Evolutionary conservation across 768 basidiomycete species (phyloP), one percentile per base, ranked within the genome.

Genomic region (Exidia glandulosa): DNA sequence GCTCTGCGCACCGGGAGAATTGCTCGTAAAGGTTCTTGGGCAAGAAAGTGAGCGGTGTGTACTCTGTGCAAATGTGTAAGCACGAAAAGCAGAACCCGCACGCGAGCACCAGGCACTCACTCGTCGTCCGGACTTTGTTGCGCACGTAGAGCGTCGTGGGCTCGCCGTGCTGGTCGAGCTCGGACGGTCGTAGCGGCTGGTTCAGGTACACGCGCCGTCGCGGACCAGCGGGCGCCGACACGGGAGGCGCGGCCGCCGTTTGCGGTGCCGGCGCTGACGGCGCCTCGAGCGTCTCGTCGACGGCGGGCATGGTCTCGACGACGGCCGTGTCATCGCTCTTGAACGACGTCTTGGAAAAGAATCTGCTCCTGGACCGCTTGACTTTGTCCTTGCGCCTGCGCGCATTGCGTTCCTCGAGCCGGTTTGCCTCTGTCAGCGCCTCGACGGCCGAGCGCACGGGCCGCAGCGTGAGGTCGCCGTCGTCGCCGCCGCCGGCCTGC

Each of bases 21-120:
- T 99, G 95, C 72, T 97, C 93, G 64, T 85, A 90, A 63, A 98
- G 73, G 70, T 97, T 96, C 80, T 90, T 94, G 14, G 94, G 94
- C 47, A 98, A 66, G 69, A 97, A 98, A 0, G 92, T 90, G 56
- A 96, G 56, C 54, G 90, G 70, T 30, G 93, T 95, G 73, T 97
- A 98, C 72, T 94, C 91, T 94, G 68, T 7, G 32, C 25, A 45
- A 54, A 13, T 13, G 25, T 14, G 50, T 27, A 19, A 12, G 37
- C 32, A 32, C 47, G 10, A 31, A 32, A 29, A 4, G 25, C 31
- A 14, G 7, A 27, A 13, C 16, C 10, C 25, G 27, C 50, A 29
- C 6, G 9, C 27, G 16, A 29, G 4, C 50, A 29, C 45, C 13
- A 83, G 88, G 75, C 72, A 93, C 91, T 95, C 72, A 93, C 91